phyloP scores from a whole-genome alignment of 2,329 filamentous ascomycete species.

The Onygenales sp. region DNA sequence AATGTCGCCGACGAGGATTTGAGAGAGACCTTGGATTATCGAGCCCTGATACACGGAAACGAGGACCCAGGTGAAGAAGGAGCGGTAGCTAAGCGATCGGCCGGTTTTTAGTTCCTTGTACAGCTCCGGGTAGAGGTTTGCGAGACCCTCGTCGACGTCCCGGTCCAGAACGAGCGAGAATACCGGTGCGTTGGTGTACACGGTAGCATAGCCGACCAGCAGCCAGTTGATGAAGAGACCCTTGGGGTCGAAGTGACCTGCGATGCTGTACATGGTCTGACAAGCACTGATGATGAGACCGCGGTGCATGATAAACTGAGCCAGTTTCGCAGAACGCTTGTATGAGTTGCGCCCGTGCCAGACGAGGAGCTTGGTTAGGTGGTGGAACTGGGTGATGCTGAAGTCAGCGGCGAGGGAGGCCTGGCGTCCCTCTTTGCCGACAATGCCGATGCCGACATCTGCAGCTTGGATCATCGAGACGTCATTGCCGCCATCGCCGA shows the following conservation, averaged over 20 bases:
- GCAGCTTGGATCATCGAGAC: conserved; percentile 99
- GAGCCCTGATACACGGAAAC: conserved; percentile 92
- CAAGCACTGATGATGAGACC: conserved; percentile 91
- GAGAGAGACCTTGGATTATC: conserved; percentile 89
- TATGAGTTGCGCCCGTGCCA: conserved; percentile 98
- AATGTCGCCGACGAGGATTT: conserved; percentile 73
- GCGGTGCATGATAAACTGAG: conserved; percentile 96
- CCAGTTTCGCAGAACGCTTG: conserved; percentile 88
- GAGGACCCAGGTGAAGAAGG: conserved; percentile 93
- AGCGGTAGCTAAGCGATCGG: conserved; percentile 77
- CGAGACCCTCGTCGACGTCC: conserved; percentile 87
- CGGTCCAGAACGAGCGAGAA: conserved; percentile 89
- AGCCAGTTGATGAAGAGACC: conserved; percentile 96
- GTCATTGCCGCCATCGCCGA: conserved; percentile 96
- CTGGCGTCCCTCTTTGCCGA: conserved; percentile 94
- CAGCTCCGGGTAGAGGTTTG: conserved; percentile 90
- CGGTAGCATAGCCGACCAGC: conserved; percentile 88
- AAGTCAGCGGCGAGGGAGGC: conserved; percentile 94
- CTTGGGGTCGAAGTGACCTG: conserved; percentile 83
- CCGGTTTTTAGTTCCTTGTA: conserved; percentile 96
- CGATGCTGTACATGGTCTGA: conserved; percentile 95
- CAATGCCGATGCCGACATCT: conserved; percentile 94
- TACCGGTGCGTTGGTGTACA: conserved; percentile 90
- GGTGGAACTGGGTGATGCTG: conserved; percentile 88
- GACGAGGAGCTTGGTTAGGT: conserved; percentile 91